Evolutionary conservation across 164 flowering plant species (phyloP), one percentile per base, ranked within the genome.

Genomic region (Umbellularia californica): DNA sequence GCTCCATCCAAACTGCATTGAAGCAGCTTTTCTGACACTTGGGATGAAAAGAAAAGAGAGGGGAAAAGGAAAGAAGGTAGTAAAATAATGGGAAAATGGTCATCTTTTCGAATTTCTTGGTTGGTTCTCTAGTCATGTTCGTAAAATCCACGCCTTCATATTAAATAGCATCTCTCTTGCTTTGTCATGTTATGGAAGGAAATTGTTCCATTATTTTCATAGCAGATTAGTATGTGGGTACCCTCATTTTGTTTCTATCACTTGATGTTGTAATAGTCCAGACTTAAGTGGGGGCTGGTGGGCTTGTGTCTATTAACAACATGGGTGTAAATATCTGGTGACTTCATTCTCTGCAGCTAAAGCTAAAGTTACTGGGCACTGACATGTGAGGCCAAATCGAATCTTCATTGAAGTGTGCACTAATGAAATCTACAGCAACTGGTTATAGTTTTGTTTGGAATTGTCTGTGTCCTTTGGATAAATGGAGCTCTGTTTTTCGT

Each of bases 61-160:
- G 70, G 19, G 15, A 51, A 7, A 58, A 76, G 75, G 64, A 55
- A n/a, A 25, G 65, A 72, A 69, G 30, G 50, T 72, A 73, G 25
- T 70, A 72, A 41, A 41, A 64, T 24, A 77, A 50, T 23, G 68
- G 24, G 58, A 5, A 17, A 28, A 17, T 27, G 70, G 28, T 77
- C 55, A 79, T 75, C 70, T 69, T 60, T 75, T 79, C 83, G 81
- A 58, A 81, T 83, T 85, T 85, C 70, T 77, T 76, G 79, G 79
- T 73, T 77, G 82, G 82, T 75, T 71, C 79, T 78, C 83, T 83
- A 86, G 80, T 73, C 79, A 81, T 77, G 82, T 85, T 81, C 86
- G 82, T 76, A 76, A 82, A 78, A 69, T 83, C 82, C 85, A 84
- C 51, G 63, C 51, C 30, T 70, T 78, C 51, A 78, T 77, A 41